Evolutionary conservation across 2,329 filamentous ascomycete species (phyloP).

Genomic region (Pseudogymnoascus sp.): DNA sequence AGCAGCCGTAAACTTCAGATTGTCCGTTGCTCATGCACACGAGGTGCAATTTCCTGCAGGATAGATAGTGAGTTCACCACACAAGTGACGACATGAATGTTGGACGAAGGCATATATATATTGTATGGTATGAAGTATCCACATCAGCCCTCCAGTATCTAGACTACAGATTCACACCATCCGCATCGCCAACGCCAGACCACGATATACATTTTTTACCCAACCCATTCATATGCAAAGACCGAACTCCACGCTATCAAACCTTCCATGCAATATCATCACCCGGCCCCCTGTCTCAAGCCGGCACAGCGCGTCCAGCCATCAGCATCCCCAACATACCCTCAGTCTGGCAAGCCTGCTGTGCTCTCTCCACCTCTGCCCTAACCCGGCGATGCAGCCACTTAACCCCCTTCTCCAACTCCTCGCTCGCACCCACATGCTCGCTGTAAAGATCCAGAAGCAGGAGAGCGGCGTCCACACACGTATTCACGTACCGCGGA

Average conservation of each 20-base stretch:
- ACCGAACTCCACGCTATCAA: conserved; percentile 10
- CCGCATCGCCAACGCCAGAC: conserved; percentile 7
- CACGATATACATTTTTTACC: conserved; percentile 6
- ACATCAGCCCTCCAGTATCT: conserved; percentile 5
- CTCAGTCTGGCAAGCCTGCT: conserved; percentile 69
- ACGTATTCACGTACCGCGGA: conserved; percentile 70
- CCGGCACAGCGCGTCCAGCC: conserved; percentile 30
- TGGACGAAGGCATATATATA: not conserved
- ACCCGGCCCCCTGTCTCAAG: not conserved
- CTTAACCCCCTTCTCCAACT: conserved; percentile 63
- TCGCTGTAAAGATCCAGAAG: conserved; percentile 82
- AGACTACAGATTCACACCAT: conserved; percentile 4
- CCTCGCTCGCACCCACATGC: conserved; percentile 62
- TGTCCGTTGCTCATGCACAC: too few relatives aligned
- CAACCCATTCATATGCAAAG: conserved; percentile 7
- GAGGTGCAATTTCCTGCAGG: too few relatives aligned
- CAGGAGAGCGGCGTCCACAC: conserved; percentile 73
- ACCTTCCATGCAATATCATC: conserved; percentile 9
- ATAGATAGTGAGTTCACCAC: too few relatives aligned
- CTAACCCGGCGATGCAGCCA: conserved; percentile 62
- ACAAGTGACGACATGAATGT: too few relatives aligned
- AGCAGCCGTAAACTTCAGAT: too few relatives aligned
- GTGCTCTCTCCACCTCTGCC: conserved; percentile 71
- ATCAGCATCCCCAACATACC: conserved; percentile 83
- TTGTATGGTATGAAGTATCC: conserved; percentile 7